These are phyloP conservation scores for Lentinula sp. DNA, from an alignment of 768 basidiomycete genomes.

Conservation along the genomic window DNA sequence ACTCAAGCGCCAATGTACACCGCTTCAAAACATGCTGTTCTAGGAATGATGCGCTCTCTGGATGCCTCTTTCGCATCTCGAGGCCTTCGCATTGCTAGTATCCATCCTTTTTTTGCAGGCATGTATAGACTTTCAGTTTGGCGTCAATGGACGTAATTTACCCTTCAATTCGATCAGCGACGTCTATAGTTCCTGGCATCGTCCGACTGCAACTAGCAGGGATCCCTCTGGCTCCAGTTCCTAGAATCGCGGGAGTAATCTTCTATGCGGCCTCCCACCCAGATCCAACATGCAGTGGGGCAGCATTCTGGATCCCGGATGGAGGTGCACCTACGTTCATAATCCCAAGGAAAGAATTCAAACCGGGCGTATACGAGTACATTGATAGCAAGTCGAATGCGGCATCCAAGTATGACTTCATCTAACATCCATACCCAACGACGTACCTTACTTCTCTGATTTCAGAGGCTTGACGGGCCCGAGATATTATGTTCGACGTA, in stretches of 20 bases:
- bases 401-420: conserved; percentile 1
- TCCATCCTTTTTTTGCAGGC: conserved; percentile 27
- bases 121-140: background rate
- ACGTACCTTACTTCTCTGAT: background rate
- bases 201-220: conserved; percentile 16
- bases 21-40: conserved; percentile 25
- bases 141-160: background rate
- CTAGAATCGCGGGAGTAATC: conserved; percentile 23
- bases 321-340: conserved; percentile 19
- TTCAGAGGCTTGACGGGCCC: background rate
- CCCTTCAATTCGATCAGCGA: conserved; percentile 12
- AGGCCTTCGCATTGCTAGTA: conserved; percentile 17
- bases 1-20: conserved; percentile 21
- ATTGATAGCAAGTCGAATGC: conserved; percentile 12
- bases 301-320: background rate
- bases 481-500: background rate
- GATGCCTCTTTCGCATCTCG: conserved; percentile 10
- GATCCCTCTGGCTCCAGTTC: conserved; percentile 22
- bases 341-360: conserved; percentile 16
- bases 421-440: background rate
- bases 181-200: conserved; percentile 15
- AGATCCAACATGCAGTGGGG: conserved; percentile 17
- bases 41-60: conserved; percentile 24
- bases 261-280: conserved; percentile 22
- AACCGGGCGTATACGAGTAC: conserved; percentile 22